Base-by-base conservation (phyloP, 2,329 filamentous ascomycete species). In the Knufia fluminis region DNA sequence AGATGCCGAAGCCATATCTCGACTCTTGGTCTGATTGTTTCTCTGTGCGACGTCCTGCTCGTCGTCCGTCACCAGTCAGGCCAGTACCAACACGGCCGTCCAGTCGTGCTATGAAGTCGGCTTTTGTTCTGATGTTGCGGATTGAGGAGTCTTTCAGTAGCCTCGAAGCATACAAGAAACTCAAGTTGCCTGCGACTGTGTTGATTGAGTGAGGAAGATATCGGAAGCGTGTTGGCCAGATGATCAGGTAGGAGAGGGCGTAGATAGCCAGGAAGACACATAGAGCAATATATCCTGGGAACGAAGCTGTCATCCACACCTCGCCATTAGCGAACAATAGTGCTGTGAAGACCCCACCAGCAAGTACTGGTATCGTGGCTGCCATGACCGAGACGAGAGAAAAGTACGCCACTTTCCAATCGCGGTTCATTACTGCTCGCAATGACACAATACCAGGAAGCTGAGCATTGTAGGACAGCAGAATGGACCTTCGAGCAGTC, bases 121-220 rank as follows among this genome's bases (percentile, higher is more conserved):
- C 71, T 55, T 82, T 83, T n/a, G 75, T 81, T 23, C 74, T 72
- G 2, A 83, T 79, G 32, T 81, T 77, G 45, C 80, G 75, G 62
- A 96, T 91, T 0, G 84, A 78, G 8, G 80, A 74, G 60, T 95
- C 89, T 3, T 77, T 72, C 1, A 86, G 71, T 16, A 94, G 71
- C 20, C 83, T 82, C 38, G 82, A 82, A 57, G 83, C 82, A 52
- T 86, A 80, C 36, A 91, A 72, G 63, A 91, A 90, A 61, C 80
- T 83, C 57, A 94, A 76, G 19, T 90, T 73, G 62, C 90, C 87
- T 1, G 85, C 85, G 16, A 94, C 73, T 41, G 78, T 86, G 52
- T 75, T 78, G 35, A 86, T 80, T 3, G 75, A 74, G 62, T 94
- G 88, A 0, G 88, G 87, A 1, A 94, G 75, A 36, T 82, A 79